Base-by-base conservation (phyloP, 2,329 filamentous ascomycete genomes). In the Lachnum nothofagi region DNA sequence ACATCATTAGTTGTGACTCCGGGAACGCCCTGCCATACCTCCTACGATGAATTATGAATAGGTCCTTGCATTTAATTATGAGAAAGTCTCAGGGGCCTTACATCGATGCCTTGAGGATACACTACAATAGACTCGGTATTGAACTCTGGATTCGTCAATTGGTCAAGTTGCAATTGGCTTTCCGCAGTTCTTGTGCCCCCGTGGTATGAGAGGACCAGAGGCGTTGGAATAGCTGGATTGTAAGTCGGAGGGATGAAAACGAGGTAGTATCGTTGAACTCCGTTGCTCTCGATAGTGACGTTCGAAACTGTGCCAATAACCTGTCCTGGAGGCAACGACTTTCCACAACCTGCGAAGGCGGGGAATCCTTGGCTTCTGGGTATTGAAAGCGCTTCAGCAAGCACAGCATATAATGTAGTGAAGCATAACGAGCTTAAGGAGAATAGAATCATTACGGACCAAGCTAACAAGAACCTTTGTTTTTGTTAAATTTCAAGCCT, bases 201-300 rank as follows among this genome's bases (percentile, higher is more conserved):
- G 53, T 77, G 74, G 48, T 73, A 77, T 0, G 70, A 72, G 8
- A 77, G 60, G 8, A 77, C 67, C 1, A 75, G 55, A 0, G 72
- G 53, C 1, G 51, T 42, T 1, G 37, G 42, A 3, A 22, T 60
- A 24, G 59, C 60, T 5, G 59, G 19, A 29, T 67, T 49, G 40
- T 75, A 76, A 19, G 56, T 60, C 7, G 62, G 51, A 0, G 72
- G 72, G 1, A 72, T 58, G 39, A 68, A 60, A 58, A 61, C 65
- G 46, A 60, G 61, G 58, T 64, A 74, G 60, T 49, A 67, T 62
- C 54, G 65, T 50, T 40, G 53, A 45, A 53, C 16, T n/a, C 45
- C 42, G n/a, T 46, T 44, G 25, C 56, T 58, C 20, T 14, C 25
- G 16, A 60, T 52, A 9, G 54, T 52, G 8, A 53, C 35, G 23